A percentile compares a stretch with the other conserved stretches of the same genome.
Evolutionary conservation across 768 basidiomycete genomes (phyloP).

Genomic region (Lanmaoa pseudosensibilis): DNA sequence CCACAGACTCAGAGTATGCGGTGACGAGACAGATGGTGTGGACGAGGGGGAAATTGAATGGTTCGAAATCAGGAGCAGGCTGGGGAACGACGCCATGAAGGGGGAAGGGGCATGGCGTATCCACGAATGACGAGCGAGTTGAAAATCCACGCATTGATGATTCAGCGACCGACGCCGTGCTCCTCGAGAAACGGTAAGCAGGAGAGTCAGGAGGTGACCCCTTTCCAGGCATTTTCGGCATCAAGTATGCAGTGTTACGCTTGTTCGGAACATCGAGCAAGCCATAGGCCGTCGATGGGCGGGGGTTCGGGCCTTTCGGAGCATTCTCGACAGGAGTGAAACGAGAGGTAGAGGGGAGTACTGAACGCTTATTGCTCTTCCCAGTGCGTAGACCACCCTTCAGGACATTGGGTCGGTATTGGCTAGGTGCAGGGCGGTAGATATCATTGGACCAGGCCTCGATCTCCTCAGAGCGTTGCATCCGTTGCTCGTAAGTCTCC

Average conservation of each 20-base stretch:
- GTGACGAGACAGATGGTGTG: conserved; percentile 97
- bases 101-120: conserved; percentile 90
- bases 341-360: conserved; percentile 68
- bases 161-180: conserved; percentile 74
- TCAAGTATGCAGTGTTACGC: conserved; percentile 54
- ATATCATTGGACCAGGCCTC: conserved; percentile 98
- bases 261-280: conserved; percentile 66
- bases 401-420: conserved; percentile 85
- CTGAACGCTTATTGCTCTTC: conserved; percentile 54
- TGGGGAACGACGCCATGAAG: conserved; percentile 88
- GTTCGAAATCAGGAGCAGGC: conserved; percentile 87
- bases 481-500: conserved; percentile 91
- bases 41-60: conserved; percentile 92
- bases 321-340: conserved; percentile 74
- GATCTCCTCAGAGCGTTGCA: conserved; percentile 86
- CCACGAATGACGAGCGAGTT: conserved; percentile 53
- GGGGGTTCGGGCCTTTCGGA: conserved; percentile 48
- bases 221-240: conserved; percentile 40
- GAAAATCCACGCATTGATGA: conserved; percentile 27
- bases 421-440: conserved; percentile 87
- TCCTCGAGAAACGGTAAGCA: conserved; percentile 69
- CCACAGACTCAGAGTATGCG: conserved; percentile 95
- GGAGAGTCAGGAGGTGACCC: conserved; percentile 75
- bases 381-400: conserved; percentile 59
- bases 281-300: conserved; percentile 66